Evolutionary conservation across 192 early-diverging fungal species (phyloP).

Genomic region (Backusella luteola): DNA sequence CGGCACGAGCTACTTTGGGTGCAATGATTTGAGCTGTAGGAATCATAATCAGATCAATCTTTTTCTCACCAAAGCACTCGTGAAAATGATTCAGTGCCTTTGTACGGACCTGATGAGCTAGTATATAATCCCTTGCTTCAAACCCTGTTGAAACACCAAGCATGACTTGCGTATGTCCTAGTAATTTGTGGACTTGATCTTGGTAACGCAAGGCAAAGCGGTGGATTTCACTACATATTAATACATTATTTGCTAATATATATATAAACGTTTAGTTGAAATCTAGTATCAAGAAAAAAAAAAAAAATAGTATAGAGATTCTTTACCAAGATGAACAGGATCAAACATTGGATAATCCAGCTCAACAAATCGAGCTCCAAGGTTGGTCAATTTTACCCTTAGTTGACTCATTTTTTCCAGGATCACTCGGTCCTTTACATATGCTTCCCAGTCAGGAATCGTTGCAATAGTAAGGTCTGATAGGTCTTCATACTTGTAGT

Average conservation of each 20-base stretch:
- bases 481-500: constrained; percentile 28
- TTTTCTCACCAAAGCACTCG: constrained; percentile 39
- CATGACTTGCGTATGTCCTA: constrained; percentile 45
- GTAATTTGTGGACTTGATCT: constrained; percentile 31
- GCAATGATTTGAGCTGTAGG: constrained; percentile 58
- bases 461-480: constrained; percentile 61
- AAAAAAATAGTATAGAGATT: not conserved
- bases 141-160: constrained; percentile 35
- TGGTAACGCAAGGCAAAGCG: constrained; percentile 28
- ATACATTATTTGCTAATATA: constrained; percentile 54
- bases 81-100: constrained; percentile 50
- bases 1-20: constrained; percentile 44
- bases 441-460: constrained; percentile 46
- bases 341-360: not conserved
- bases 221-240: constrained; percentile 63
- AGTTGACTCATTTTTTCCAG: constrained; percentile 29
- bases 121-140: constrained; percentile 47
- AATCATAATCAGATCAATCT: constrained; percentile 63
- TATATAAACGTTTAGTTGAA: not conserved
- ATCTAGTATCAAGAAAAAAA: not conserved
- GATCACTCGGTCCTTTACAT: constrained; percentile 38
- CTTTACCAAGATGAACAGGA: not conserved
- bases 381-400: constrained; percentile 35
- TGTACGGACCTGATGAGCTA: constrained; percentile 52
- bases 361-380: constrained; percentile 46